Percentiles rank a stretch among this genome's conserved stretches.
These are phyloP conservation scores for Neurospora terricola DNA, from an alignment of 495 filamentous ascomycete species.

Conservation along the genomic window DNA sequence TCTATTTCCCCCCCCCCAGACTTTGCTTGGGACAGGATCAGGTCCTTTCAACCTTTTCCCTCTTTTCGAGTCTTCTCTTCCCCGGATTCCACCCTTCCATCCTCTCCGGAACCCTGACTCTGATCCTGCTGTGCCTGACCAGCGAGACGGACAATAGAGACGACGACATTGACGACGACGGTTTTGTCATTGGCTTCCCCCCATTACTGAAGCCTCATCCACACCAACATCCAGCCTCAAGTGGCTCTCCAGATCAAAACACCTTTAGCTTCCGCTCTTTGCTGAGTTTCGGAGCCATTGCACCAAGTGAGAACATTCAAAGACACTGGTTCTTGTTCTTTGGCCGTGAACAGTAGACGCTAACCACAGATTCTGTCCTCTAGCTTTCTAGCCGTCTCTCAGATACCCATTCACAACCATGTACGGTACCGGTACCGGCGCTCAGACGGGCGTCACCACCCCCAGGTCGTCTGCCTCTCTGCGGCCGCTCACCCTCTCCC, in stretches of 20 bases:
- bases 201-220: not conserved
- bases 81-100: not conserved
- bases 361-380: not conserved
- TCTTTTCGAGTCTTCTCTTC: not conserved
- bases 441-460: constrained; percentile 90
- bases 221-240: not conserved
- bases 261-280: constrained; percentile 26
- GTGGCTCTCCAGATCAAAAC: not conserved
- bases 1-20: not conserved
- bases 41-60: not conserved
- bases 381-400: not conserved
- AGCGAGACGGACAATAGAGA: not conserved
- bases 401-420: constrained; percentile 39
- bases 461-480: constrained; percentile 82
- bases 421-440: constrained; percentile 78
- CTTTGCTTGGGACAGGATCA: not conserved
- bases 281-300: constrained; percentile 26
- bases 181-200: not conserved
- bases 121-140: not conserved
- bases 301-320: not conserved
- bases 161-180: not conserved
- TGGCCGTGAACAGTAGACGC: not conserved
- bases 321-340: not conserved
- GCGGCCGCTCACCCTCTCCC: constrained; percentile 76
- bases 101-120: not conserved